Evolutionary conservation across 805 yeast genomes (phyloP).

Genomic region (Metschnikowia arizonensis): DNA sequence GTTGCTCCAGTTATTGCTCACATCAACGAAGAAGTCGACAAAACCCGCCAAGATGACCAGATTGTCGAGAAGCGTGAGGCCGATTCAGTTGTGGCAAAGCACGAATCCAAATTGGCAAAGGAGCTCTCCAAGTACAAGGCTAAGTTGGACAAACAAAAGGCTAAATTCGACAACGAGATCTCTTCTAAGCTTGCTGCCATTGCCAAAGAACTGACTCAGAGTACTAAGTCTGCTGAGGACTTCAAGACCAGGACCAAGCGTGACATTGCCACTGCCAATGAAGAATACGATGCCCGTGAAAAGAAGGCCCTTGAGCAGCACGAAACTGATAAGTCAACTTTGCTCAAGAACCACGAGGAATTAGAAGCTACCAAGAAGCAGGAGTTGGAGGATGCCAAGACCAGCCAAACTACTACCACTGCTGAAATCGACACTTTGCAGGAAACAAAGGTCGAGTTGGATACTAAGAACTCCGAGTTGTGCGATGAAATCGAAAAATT

Average conservation of each 20-base stretch:
- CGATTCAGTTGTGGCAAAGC: conserved; percentile 32
- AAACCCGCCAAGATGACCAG: conserved; percentile 42
- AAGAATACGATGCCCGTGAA: conserved; percentile 46
- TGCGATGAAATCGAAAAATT: conserved; percentile 40
- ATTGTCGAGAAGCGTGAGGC: conserved; percentile 37
- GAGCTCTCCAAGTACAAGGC: conserved; percentile 35
- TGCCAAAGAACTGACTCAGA: conserved; percentile 21
- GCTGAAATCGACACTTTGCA: conserved; percentile 43
- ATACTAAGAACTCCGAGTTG: conserved; percentile 36
- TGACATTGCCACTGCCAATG: conserved; percentile 43
- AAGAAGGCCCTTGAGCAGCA: conserved; percentile 45
- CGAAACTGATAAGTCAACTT: conserved; percentile 39
- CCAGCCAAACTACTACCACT: conserved; percentile 40
- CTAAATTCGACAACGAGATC: conserved; percentile 40
- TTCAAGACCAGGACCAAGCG: conserved; percentile 40
- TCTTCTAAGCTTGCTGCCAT: conserved; percentile 27
- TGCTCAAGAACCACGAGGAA: conserved; percentile 41
- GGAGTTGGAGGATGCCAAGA: conserved; percentile 40
- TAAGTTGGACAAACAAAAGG: conserved; percentile 37
- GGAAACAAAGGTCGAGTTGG: conserved; percentile 40
- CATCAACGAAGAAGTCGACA: conserved; percentile 48
- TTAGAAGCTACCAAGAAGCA: conserved; percentile 43
- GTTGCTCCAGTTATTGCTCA: conserved; percentile 51
- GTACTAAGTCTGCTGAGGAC: conserved; percentile 28
- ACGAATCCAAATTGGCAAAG: conserved; percentile 33